These are phyloP conservation scores for Paramecium tetraurelia DNA, from an alignment of 73 alveolate genomes.

Conservation along the genomic window DNA sequence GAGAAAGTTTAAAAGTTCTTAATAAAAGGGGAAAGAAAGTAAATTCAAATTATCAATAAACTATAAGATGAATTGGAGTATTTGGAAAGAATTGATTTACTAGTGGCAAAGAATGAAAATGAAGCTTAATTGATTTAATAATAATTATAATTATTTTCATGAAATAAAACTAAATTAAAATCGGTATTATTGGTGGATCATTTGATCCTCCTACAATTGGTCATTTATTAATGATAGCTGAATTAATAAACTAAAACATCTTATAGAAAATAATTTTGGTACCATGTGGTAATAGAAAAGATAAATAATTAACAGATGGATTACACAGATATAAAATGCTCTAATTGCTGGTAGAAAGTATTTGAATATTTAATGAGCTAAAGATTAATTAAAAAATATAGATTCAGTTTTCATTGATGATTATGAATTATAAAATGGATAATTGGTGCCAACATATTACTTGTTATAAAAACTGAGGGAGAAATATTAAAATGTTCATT, in stretches of 20 bases:
- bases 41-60: background rate
- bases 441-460: conserved; percentile 67
- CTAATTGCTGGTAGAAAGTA: background rate
- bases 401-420: conserved; percentile 51
- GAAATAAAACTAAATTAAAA: conserved; percentile 1
- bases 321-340: conserved; percentile 67
- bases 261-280: conserved; percentile 74
- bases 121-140: background rate
- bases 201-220: conserved; percentile 89
- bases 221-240: conserved; percentile 75
- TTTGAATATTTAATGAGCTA: background rate
- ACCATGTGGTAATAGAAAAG: conserved; percentile 84
- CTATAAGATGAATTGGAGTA: conserved; percentile 12
- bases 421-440: conserved; percentile 73
- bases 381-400: background rate
- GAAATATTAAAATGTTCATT: conserved; percentile 64
- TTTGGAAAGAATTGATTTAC: conserved; percentile 48
- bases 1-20: background rate
- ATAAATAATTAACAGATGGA: conserved; percentile 70
- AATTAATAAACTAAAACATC: conserved; percentile 46
- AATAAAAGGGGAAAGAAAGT: background rate
- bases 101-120: conserved; percentile 33
- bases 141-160: background rate
- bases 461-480: conserved; percentile 63
- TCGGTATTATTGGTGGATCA: conserved; percentile 81